Base-by-base conservation (phyloP, 2,329 filamentous ascomycete genomes). In the Cladobotryum mycophilum region DNA sequence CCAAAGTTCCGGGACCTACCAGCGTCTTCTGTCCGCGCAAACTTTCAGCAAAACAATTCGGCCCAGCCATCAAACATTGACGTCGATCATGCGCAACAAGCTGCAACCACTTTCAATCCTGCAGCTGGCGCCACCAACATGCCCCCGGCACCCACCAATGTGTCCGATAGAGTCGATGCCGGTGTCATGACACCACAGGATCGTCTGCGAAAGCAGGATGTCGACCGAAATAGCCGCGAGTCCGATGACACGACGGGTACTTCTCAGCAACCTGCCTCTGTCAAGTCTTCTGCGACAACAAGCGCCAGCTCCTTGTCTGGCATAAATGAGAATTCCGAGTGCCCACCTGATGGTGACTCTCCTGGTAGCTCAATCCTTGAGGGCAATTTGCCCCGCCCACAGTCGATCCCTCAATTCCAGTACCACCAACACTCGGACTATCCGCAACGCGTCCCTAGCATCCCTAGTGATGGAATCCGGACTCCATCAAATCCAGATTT, bases 341-440 rank as follows among this genome's bases (percentile, higher is more conserved):
- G 67, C 55, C 69, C 69, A 22, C 70, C 68, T 33, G 69, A 71
- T 51, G 70, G 66, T n/a, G 64, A 67, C 38, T 80, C 76, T 8
- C 70, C 72, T 1, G 73, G 72, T 50, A 78, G 76, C 59, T 80
- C 78, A 6, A 60, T 78, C 30, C 66, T 74, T 22, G 75, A 78
- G 40, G 73, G 71, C 14, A 66, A 68, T 47, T 60, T 69, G 45
- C 60, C 68, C 5, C 69, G 66, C 49, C 69, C 64, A 55, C 69
- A 72, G 48, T 65, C 72, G 4, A 76, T 84, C 8, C 78, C 80
- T 11, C 76, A 76, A 55, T 74, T 84, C 49, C 80, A 84, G 60
- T 84, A 85, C 57, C 79, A 84, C 58, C 81, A 84, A 56, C 81
- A 81, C 57, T 73, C 75, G 45, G 64, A 73, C 1, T 71, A 60